Base-by-base conservation (phyloP, 2,329 filamentous ascomycete genomes). In the Nothophoma quercina region DNA sequence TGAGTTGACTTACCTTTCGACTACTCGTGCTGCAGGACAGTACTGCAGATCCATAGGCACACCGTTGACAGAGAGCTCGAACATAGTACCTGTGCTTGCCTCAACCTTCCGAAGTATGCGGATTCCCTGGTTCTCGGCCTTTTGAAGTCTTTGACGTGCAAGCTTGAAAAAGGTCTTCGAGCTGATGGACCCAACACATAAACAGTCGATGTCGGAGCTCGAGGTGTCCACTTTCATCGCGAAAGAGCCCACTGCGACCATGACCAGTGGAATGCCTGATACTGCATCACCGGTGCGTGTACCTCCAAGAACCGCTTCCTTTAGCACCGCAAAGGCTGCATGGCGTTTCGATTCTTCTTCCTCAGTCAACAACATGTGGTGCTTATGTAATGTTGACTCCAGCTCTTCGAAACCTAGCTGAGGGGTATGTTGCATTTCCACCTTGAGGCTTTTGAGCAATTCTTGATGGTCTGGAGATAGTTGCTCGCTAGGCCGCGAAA, bases 31-130 rank as follows among this genome's bases (percentile, higher is more conserved):
- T 1, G 86, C 83, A 5, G 84, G 79, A 58, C 85, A 88, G 65
- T 90, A 90, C 55, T 88, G 86, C 40, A 90, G 72, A 64, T 89
- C 85, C 62, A 88, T 78, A 55, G 79, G 84, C 60, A 88, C 75
- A 8, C 78, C 81, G 4, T 73, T 67, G n/a, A 88, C 75, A 33
- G 82, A 80, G 4, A 89, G 72, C 60, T 89, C 85, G 5, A 89
- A 76, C 83, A 88, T 88, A 1, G 81, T 85, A 7, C 85, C 85
- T 0, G 83, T 81, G 40, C 79, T 79, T 2, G 85, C 81, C 38
- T 82, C 81, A 7, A 88, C 83, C 42, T 81, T 82, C 33, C 85
- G 80, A 13, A 88, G 63, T 9, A 88, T 75, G 18, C 68, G 77
- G 29, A 88, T 70, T 0, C 75, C 79, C 16, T 71, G 65, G 1